A percentile compares a stretch with the other conserved stretches of the same genome.
phyloP scores from a whole-genome alignment of 1,284 basidiomycete genomes.

The Irpex sp. region DNA sequence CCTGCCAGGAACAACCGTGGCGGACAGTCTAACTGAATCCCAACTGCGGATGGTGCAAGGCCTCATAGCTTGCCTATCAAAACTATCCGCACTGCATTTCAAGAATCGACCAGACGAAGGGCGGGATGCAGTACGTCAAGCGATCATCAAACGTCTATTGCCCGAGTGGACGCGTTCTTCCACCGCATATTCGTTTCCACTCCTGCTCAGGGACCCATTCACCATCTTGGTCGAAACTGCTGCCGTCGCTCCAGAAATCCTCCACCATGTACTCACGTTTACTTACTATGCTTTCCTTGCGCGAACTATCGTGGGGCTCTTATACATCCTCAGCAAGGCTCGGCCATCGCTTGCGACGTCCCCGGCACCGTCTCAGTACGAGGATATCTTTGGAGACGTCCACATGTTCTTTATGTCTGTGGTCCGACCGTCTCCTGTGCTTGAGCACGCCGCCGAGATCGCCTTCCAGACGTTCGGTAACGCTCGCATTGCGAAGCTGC shows the following conservation, averaged over 20 bases:
- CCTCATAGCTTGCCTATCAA: slow-evolving; percentile 65
- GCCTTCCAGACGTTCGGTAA: slow-evolving; percentile 78
- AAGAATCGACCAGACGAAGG: slow-evolving; percentile 66
- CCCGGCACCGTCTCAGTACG: slow-evolving; percentile 44
- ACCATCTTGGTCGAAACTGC: slow-evolving; percentile 86
- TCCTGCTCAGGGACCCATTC: slow-evolving; percentile 85
- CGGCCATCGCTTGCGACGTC: slow-evolving; percentile 46
- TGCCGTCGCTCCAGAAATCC: slow-evolving; percentile 82
- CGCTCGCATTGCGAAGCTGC: slow-evolving; percentile 78
- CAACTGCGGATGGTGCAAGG: slow-evolving; percentile 78
- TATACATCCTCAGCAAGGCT: slow-evolving; percentile 74
- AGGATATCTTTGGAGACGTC: slow-evolving; percentile 72
- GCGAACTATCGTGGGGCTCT: slow-evolving; percentile 78
- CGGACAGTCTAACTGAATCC: slow-evolving; percentile 75
- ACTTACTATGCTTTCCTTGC: slow-evolving; percentile 88
- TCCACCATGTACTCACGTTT: slow-evolving; percentile 80
- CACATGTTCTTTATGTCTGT: slow-evolving; percentile 85
- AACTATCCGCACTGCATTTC: slow-evolving; percentile 66
- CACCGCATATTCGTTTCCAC: slow-evolving; percentile 70
- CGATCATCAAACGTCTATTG: slow-evolving; percentile 82
- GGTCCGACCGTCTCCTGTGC: slow-evolving; percentile 73
- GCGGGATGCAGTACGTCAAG: slow-evolving; percentile 70
- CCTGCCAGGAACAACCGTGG: slow-evolving; percentile 48
- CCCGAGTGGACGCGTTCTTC: slow-evolving; percentile 88
- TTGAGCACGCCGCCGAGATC: slow-evolving; percentile 75